Conservation (phyloP, 495 filamentous ascomycete species). For the Amphirosellinia nigrospora region DNA sequence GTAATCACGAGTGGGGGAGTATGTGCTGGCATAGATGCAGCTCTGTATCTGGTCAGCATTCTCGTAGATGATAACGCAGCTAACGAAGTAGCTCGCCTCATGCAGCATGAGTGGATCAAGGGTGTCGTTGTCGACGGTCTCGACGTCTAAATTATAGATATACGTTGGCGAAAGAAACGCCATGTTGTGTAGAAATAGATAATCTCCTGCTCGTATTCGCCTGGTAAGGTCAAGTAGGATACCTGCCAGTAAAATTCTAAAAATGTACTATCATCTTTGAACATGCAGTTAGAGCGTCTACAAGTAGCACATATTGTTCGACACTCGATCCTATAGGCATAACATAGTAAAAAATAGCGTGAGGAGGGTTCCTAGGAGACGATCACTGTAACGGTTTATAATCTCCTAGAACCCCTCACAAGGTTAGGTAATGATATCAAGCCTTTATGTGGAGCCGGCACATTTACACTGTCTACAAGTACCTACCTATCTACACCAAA, state of each 20-base stretch:
- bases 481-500: neutral
- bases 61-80: constrained; percentile 71
- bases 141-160: constrained; percentile 62
- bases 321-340: neutral
- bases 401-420: too few species aligned
- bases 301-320: neutral
- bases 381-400: too few species aligned
- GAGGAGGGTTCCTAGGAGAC: too few species aligned
- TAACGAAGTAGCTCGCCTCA: constrained; percentile 67
- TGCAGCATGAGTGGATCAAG: constrained; percentile 77
- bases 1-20: constrained; percentile 80
- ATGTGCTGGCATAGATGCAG: constrained; percentile 77
- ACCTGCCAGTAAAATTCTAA: neutral
- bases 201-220: neutral
- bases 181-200: constrained; percentile 24
- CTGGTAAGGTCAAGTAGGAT: constrained; percentile 6
- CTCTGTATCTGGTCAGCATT: constrained; percentile 76
- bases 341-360: neutral
- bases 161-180: constrained; percentile 3
- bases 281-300: neutral
- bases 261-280: neutral
- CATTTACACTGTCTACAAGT: too few species aligned
- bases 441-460: too few species aligned
- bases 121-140: constrained; percentile 73
- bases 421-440: too few species aligned